Evolutionary conservation across 768 basidiomycete genomes (phyloP).

Genomic region (Arthromyces matolae): DNA sequence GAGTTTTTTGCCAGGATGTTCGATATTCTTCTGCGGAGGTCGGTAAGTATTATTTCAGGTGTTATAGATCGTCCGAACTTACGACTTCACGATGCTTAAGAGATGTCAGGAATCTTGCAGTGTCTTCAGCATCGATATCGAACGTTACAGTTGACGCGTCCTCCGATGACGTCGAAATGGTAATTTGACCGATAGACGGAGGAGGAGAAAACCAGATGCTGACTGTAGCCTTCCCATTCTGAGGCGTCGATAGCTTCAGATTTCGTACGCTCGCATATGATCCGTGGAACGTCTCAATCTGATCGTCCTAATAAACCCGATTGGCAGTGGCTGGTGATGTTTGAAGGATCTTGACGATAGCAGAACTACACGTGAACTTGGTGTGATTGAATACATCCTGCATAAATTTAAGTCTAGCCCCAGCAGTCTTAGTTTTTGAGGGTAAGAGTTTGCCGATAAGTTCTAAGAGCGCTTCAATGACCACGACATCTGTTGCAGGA

Average conservation of each 20-base stretch:
- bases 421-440: slow-evolving; percentile 26
- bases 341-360: slow-evolving; percentile 40
- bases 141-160: slow-evolving; percentile 32
- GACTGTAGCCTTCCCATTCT: slow-evolving; percentile 25
- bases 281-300: slow-evolving; percentile 49
- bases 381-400: slow-evolving; percentile 45
- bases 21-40: slow-evolving; percentile 8
- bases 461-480: slow-evolving; percentile 53
- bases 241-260: slow-evolving; percentile 22
- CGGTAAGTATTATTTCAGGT: not conserved
- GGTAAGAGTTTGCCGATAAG: slow-evolving; percentile 56
- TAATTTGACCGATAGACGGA: slow-evolving; percentile 35
- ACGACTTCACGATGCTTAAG: slow-evolving; percentile 48
- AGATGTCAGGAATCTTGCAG: slow-evolving; percentile 37
- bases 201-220: slow-evolving; percentile 29
- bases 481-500: slow-evolving; percentile 41
- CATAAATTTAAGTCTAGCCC: slow-evolving; percentile 45
- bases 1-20: slow-evolving; percentile 15
- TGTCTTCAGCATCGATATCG: slow-evolving; percentile 28
- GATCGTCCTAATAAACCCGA: slow-evolving; percentile 45
- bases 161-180: slow-evolving; percentile 16
- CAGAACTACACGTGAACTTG: slow-evolving; percentile 31
- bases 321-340: slow-evolving; percentile 36
- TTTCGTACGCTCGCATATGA: slow-evolving; percentile 33
- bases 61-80: slow-evolving; percentile 9